phyloP scores from a whole-genome alignment of 495 filamentous ascomycete genomes.

The Aspergillus saccharolyticus region DNA sequence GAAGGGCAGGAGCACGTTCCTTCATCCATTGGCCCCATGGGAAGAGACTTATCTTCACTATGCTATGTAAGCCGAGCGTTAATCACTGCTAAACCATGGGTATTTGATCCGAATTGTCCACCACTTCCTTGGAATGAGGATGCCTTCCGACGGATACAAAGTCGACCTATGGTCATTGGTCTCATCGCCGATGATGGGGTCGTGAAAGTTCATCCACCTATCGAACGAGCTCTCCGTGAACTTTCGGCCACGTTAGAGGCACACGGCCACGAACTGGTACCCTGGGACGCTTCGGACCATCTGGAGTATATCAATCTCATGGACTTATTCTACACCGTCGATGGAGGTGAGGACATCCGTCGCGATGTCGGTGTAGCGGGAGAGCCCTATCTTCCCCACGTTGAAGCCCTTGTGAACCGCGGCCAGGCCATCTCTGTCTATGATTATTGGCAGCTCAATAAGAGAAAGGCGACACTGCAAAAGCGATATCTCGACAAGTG shows the following conservation, averaged over 20 bases:
- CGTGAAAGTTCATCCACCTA: conserved; percentile 46
- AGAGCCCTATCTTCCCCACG: conserved; percentile 53
- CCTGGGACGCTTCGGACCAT: conserved; percentile 43
- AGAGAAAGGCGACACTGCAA: conserved; percentile 44
- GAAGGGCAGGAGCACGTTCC: conserved; percentile 53
- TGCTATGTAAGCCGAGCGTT: conserved; percentile 38
- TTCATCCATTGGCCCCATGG: conserved; percentile 48
- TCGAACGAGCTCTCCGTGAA: conserved; percentile 37
- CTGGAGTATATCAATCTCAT: conserved; percentile 42
- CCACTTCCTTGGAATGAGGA: conserved; percentile 44
- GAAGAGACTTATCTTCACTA: conserved; percentile 38
- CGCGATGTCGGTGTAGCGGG: conserved; percentile 42
- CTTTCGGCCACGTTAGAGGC: conserved; percentile 29
- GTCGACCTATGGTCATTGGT: conserved; percentile 40
- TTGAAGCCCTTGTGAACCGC: conserved; percentile 41
- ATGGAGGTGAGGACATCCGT: conserved; percentile 52
- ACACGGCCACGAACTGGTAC: conserved; percentile 44
- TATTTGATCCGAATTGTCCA: conserved; percentile 41
- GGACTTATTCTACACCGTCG: conserved; percentile 48
- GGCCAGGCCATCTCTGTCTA: conserved; percentile 48
- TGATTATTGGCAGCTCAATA: conserved; percentile 54
- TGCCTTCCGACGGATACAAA: conserved; percentile 36
- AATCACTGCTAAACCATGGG: conserved; percentile 37
- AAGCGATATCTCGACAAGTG: conserved; percentile 55
- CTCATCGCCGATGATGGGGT: conserved; percentile 48